A percentile compares a stretch with the other conserved stretches of the same genome.
Evolutionary conservation across 2,329 filamentous ascomycete genomes (phyloP).

Genomic region (Cercospora sp.): DNA sequence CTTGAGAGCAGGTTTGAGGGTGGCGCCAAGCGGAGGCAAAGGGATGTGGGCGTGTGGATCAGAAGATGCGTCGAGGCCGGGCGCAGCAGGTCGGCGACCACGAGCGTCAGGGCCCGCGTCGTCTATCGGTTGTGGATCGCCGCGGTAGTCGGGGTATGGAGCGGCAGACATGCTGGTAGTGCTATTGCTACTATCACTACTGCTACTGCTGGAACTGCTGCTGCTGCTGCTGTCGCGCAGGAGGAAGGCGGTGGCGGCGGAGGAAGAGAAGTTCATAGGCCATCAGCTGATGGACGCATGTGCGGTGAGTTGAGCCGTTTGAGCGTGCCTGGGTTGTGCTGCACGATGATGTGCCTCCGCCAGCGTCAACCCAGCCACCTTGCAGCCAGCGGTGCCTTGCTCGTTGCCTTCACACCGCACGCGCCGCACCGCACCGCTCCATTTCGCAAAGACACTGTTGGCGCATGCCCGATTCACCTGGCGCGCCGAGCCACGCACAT

Average conservation of each 20-base stretch:
- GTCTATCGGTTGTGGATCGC: not conserved
- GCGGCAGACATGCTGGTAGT: conserved; percentile 2
- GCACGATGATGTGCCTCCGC: not conserved
- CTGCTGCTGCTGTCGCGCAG: not conserved
- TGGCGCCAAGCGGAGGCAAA: conserved; percentile 38
- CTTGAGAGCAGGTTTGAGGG: conserved; percentile 35
- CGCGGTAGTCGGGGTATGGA: conserved; percentile 4
- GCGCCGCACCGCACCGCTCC: not conserved
- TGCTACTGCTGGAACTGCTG: not conserved
- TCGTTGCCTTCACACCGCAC: not conserved
- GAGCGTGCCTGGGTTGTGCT: not conserved
- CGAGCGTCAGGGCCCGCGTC: conserved; percentile 6
- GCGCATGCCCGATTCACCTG: not conserved
- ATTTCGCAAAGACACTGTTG: not conserved
- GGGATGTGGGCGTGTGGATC: conserved; percentile 27
- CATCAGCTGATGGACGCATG: not conserved
- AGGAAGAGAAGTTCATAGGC: not conserved
- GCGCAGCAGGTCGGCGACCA: conserved; percentile 11
- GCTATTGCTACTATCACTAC: not conserved
- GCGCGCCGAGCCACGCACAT: not conserved
- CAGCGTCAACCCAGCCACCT: not conserved
- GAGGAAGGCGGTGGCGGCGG: not conserved
- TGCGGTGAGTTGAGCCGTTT: not conserved
- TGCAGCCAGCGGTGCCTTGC: too few species aligned
- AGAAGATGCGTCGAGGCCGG: conserved; percentile 2